Conservation (phyloP, 2,329 filamentous ascomycete species). For the Diatrype stigma region DNA sequence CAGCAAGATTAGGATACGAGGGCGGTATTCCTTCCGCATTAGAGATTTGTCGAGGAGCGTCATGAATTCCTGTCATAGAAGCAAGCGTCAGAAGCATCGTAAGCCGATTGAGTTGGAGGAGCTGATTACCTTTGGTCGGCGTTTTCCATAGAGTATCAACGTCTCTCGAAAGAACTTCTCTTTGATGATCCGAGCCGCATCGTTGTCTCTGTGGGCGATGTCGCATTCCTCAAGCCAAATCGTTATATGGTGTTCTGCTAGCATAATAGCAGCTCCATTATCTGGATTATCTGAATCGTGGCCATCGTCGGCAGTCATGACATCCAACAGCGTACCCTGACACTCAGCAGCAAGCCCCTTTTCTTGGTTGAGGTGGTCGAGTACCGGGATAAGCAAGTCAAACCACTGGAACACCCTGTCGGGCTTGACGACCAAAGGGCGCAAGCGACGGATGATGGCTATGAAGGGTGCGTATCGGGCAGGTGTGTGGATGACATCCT, state of each 20-base stretch:
- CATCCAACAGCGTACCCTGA: slow-evolving; percentile 58
- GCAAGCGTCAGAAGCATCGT: slow-evolving; percentile 17
- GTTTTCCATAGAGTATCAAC: slow-evolving; percentile 61
- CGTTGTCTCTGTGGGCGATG: slow-evolving; percentile 30
- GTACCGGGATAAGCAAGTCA: slow-evolving; percentile 56
- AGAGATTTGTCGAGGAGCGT: slow-evolving; percentile 62
- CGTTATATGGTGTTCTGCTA: slow-evolving; percentile 47
- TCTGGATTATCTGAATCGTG: slow-evolving; percentile 41
- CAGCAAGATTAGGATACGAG: slow-evolving; percentile 61
- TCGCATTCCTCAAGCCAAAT: slow-evolving; percentile 52
- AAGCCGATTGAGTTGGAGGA: slow-evolving; percentile 3
- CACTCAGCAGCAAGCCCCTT: slow-evolving; percentile 62
- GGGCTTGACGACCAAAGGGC: slow-evolving; percentile 59
- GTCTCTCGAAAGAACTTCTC: slow-evolving; percentile 48
- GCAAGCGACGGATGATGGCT: slow-evolving; percentile 59
- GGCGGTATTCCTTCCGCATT: slow-evolving; percentile 58
- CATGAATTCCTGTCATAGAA: slow-evolving; percentile 57
- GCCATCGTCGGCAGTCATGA: slow-evolving; percentile 60
- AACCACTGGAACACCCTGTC: slow-evolving; percentile 68
- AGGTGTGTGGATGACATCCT: slow-evolving; percentile 53
- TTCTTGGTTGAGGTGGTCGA: slow-evolving; percentile 54
- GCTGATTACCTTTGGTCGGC: slow-evolving; percentile 54
- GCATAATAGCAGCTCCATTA: slow-evolving; percentile 35
- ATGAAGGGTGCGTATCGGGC: slow-evolving; percentile 64
- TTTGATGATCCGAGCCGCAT: slow-evolving; percentile 37